Conservation (phyloP, 495 filamentous ascomycete species). For the Glonium stellatum region DNA sequence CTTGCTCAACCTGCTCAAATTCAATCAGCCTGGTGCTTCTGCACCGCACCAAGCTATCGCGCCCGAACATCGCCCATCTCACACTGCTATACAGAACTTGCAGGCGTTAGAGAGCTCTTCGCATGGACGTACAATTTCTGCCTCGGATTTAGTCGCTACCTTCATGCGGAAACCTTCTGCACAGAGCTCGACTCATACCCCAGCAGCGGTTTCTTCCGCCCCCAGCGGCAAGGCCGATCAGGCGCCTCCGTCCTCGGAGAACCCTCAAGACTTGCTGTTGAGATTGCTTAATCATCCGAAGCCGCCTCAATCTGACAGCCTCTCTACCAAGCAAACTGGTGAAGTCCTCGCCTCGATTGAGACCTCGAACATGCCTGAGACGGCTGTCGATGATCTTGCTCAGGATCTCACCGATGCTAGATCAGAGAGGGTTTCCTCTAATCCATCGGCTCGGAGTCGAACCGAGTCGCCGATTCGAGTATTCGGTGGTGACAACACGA, state of each 20-base stretch:
- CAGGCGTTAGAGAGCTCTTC: slow-evolving; percentile 2
- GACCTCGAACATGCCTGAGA: slow-evolving; percentile 18
- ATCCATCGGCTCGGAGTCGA: slow-evolving; percentile 2
- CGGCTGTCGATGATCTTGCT: slow-evolving; percentile 23
- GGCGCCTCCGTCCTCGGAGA: slow-evolving; percentile 25
- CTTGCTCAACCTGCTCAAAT: slow-evolving; percentile 82
- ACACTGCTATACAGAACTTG: background rate
- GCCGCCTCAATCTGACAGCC: slow-evolving; percentile 28
- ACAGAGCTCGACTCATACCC: slow-evolving; percentile 32
- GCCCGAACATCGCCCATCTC: slow-evolving; percentile 18
- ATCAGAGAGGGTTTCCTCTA: slow-evolving; percentile 19
- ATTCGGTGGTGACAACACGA: slow-evolving; percentile 38
- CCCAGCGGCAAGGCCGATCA: slow-evolving; percentile 20
- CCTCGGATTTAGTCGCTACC: slow-evolving; percentile 59
- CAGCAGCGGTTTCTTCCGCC: slow-evolving; percentile 25
- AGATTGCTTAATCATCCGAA: slow-evolving; percentile 57
- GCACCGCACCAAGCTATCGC: slow-evolving; percentile 6
- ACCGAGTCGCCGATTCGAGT: slow-evolving; percentile 7
- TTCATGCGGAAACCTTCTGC: slow-evolving; percentile 40
- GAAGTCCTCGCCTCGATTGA: slow-evolving; percentile 1
- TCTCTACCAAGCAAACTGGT: background rate
- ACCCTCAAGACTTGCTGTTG: slow-evolving; percentile 60
- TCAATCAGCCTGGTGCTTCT: slow-evolving; percentile 49
- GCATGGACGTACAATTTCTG: slow-evolving; percentile 48
- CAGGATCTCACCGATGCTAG: slow-evolving; percentile 23